Base-by-base conservation (phyloP, 495 filamentous ascomycete genomes). In the Hyaloscypha bicolor region DNA sequence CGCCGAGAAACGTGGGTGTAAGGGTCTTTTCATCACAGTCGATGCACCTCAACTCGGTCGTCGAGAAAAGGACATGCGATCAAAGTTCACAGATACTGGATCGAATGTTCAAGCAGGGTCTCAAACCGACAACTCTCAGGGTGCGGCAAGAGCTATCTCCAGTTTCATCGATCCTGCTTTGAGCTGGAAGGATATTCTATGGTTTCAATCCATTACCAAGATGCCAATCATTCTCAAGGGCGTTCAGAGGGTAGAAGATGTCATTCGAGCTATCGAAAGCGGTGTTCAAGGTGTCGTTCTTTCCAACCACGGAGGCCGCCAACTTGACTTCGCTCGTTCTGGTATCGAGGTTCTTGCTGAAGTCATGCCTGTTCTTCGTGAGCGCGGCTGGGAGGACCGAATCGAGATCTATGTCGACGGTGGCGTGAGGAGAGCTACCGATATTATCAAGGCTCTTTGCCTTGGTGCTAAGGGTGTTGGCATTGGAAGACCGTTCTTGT, bases 161-260 rank as follows among this genome's bases (percentile, higher is more conserved):
- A 91, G 87, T 51, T 99, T 98, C 81, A 98, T 99, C 80, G 95
- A 98, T 80, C 96, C 95, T 2, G 77, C 80, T 4, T 87, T 99
- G 9, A 90, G 85, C 62, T 99, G 95, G 95, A 90, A 90, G 69
- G 96, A 98, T 76, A 92, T 98, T 68, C 91, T 93, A 35, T 98
- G 93, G 93, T 98, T 99, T 83, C 81, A 86, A 65, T 87, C 84
- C 63, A 92, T 98, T 75, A 99, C 95, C 52, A 90, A 89, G 71
- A 97, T 99, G 95, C 95, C 95, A 52, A 96, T 99, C 72, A 82
- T 97, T 53, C 88, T 99, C 69, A 98, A 99, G 82, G 95, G 95
- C 65, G 94, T 99, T 33, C 95, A 98, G 81, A 84, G 94, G 63
- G 92, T 97, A 52, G 95, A 99, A 76, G 95, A 99, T 74, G 95